Base-by-base conservation (phyloP, 2,329 filamentous ascomycete genomes). In the Exophiala sp. region DNA sequence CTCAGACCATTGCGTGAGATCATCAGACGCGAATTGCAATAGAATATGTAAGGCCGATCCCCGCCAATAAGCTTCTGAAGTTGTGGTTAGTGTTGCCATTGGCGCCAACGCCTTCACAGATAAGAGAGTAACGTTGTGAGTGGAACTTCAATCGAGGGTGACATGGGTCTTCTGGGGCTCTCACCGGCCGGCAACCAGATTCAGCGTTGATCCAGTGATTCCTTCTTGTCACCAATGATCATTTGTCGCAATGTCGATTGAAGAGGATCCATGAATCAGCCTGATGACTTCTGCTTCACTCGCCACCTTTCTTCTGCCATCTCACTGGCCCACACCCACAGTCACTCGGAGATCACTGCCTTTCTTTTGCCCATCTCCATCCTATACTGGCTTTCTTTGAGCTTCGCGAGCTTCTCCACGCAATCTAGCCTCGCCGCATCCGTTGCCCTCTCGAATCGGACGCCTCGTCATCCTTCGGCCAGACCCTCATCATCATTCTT, bases 121-220 rank as follows among this genome's bases (percentile, higher is more conserved):
- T 54, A 54, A 47, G 38, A 54, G 52, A 29, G 52, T 41, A 35
- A 47, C 34, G 51, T 34, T 45, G 32, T 35, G 29, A 48, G 45
- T 54, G 51, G 51, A 49, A 38, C 35, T 20, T 3, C 24, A 8
- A 5, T 29, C 4, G 24, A 29, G 24, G 24, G 24, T 29, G 24
- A 29, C 24, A 29, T 29, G 24, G 24, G 24, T 29, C 24, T 29
- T 29, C 16, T 29, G 24, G 24, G 24, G 24, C 24, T 8, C 24
- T 29, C 24, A 29, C 24, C 7, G 24, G 24, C 24, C 7, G 24
- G 24, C 24, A 29, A 29, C 24, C 24, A 29, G 24, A 29, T 29
- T 29, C 24, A 29, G 24, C 24, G 24, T 29, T 29, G 24, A 29
- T 29, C 4, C 24, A 29, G 24, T 29, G 24, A 29, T 29, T 29